Conservation (phyloP, 2,329 filamentous ascomycete genomes). For the Exophiala dermatitidis region DNA sequence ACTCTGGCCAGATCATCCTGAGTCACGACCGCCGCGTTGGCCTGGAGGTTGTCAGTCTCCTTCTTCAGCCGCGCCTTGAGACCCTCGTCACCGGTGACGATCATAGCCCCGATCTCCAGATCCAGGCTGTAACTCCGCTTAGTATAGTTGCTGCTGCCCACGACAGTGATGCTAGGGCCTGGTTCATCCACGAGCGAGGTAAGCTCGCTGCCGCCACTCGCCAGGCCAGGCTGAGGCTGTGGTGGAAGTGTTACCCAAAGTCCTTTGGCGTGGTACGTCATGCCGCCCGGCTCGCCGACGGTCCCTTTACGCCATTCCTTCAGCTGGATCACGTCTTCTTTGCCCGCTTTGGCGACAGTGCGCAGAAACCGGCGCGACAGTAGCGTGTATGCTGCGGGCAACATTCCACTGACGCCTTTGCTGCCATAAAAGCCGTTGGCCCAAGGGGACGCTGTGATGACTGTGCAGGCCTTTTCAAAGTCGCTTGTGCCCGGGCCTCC, state of each 20-base stretch:
- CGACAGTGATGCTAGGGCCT: slow-evolving; percentile 67
- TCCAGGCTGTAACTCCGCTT: slow-evolving; percentile 88
- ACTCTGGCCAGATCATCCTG: slow-evolving; percentile 71
- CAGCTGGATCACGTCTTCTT: slow-evolving; percentile 57
- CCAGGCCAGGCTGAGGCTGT: neutral
- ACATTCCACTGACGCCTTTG: slow-evolving; percentile 76
- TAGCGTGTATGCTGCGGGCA: slow-evolving; percentile 87
- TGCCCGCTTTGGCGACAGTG: slow-evolving; percentile 47
- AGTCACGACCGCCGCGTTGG: slow-evolving; percentile 61
- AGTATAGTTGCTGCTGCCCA: slow-evolving; percentile 94
- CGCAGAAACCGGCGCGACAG: slow-evolving; percentile 75
- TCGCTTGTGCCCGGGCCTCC: slow-evolving; percentile 15
- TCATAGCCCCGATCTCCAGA: slow-evolving; percentile 78
- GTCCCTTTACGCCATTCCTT: slow-evolving; percentile 84
- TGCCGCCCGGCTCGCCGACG: slow-evolving; percentile 72
- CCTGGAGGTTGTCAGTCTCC: slow-evolving; percentile 73
- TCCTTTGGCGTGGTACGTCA: slow-evolving; percentile 97
- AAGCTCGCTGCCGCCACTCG: neutral
- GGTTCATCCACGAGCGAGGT: slow-evolving; percentile 40
- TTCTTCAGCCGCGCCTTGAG: slow-evolving; percentile 66
- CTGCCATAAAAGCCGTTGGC: slow-evolving; percentile 95
- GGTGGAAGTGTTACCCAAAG: slow-evolving; percentile 32
- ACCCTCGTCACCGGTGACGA: slow-evolving; percentile 69
- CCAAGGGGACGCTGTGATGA: slow-evolving; percentile 85
- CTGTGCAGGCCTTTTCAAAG: slow-evolving; percentile 55